Conservation (phyloP, 2,329 filamentous ascomycete species). For the Volutella citrinella region DNA sequence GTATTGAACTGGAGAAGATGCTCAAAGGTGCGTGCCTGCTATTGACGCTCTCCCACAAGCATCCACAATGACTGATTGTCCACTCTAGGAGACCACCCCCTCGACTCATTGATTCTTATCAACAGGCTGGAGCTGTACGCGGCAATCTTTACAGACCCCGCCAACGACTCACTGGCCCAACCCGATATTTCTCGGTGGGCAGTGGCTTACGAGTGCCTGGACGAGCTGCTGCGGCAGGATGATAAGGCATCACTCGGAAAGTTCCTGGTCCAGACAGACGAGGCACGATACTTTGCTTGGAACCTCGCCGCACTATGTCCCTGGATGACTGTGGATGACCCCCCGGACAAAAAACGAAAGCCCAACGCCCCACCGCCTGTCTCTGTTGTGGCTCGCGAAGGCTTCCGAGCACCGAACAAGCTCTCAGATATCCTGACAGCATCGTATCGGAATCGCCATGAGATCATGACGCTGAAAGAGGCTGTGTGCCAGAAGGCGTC, state of each 20-base stretch:
- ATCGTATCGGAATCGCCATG: conserved; percentile 57
- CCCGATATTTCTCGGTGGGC: conserved; percentile 62
- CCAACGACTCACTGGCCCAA: conserved; percentile 44
- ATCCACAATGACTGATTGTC: too few relatives aligned
- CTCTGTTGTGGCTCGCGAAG: conserved; percentile 63
- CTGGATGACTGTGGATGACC: conserved; percentile 55
- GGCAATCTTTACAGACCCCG: conserved; percentile 71
- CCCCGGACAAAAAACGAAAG: conserved; percentile 46
- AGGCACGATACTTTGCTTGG: conserved; percentile 74
- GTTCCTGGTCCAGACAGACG: conserved; percentile 58
- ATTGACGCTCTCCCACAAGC: too few relatives aligned
- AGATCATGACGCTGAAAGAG: conserved; percentile 63
- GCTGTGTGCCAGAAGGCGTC: conserved; percentile 45
- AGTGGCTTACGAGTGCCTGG: conserved; percentile 61
- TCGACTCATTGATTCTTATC: conserved; percentile 61
- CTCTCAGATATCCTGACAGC: conserved; percentile 65
- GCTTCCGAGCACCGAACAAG: conserved; percentile 77
- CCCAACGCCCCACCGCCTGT: conserved; percentile 47
- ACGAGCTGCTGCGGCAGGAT: conserved; percentile 43
- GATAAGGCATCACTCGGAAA: conserved; percentile 47
- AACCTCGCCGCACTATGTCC: conserved; percentile 71
- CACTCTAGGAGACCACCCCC: conserved; percentile 58
- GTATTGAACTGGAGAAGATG: conserved; percentile 89
- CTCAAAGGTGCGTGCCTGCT: conserved; percentile 59
- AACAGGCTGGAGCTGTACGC: conserved; percentile 65